Percentiles rank a stretch among this genome's conserved stretches.
Conservation (phyloP, 805 yeast genomes). For the Priceomyces haplophilus region DNA sequence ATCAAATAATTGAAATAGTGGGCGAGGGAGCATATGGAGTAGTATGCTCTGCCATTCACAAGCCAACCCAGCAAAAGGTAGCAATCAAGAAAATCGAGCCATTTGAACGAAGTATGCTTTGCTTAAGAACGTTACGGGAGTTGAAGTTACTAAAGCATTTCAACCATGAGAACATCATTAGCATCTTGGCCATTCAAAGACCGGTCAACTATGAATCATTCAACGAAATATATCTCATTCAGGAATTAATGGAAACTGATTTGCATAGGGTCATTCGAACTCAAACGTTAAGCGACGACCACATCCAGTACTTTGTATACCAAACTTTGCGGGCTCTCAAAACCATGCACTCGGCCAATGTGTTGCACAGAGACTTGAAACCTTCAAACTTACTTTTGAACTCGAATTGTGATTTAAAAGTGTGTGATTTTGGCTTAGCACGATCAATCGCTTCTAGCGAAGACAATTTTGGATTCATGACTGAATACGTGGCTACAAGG, state of each 20-base stretch:
- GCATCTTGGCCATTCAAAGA: constrained; percentile 83
- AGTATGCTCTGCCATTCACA: constrained; percentile 85
- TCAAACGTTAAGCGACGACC: constrained; percentile 85
- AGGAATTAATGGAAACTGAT: constrained; percentile 87
- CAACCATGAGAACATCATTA: constrained; percentile 89
- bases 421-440: constrained; percentile 94
- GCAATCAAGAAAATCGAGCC: constrained; percentile 95
- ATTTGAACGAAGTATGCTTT: constrained; percentile 83
- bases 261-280: constrained; percentile 76
- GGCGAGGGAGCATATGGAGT: constrained; percentile 98
- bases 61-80: constrained; percentile 82
- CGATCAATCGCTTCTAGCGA: constrained; percentile 59
- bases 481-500: constrained; percentile 95
- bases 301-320: constrained; percentile 88
- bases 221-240: constrained; percentile 83
- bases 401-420: constrained; percentile 88
- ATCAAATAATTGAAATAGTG: constrained; percentile 77
- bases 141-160: constrained; percentile 85
- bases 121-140: constrained; percentile 85
- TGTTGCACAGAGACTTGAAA: constrained; percentile 87
- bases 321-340: constrained; percentile 89
- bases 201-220: constrained; percentile 75
- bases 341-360: constrained; percentile 90
- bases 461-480: constrained; percentile 77
- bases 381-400: constrained; percentile 85